These are phyloP conservation scores for Leishmania tarentolae DNA, from an alignment of 208 protist species.

Conservation along the genomic window DNA sequence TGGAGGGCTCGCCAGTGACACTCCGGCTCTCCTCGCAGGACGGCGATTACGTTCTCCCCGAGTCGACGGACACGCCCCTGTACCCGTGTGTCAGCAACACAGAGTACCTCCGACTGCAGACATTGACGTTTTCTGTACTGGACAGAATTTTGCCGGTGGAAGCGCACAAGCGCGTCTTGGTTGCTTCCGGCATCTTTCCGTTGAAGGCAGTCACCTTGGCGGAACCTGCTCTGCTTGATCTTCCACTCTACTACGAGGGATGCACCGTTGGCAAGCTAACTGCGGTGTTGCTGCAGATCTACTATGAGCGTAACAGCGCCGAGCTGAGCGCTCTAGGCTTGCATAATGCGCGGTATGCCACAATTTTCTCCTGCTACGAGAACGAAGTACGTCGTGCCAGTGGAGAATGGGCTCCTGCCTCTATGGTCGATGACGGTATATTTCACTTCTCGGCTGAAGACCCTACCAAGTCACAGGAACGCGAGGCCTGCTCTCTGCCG, in stretches of 20 bases:
- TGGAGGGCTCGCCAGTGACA: conserved; percentile 43
- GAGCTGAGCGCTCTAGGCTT: conserved; percentile 44
- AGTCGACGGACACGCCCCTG: conserved; percentile 30
- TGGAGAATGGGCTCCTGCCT: conserved; percentile 40
- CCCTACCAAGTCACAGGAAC: conserved; percentile 25
- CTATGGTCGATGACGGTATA: conserved; percentile 24
- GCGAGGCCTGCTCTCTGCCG: conserved; percentile 48
- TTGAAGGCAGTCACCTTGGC: conserved; percentile 58
- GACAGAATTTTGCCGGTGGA: conserved; percentile 30
- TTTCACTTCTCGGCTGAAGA: conserved; percentile 41
- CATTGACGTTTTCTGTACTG: conserved; percentile 53
- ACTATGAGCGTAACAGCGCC: conserved; percentile 52
- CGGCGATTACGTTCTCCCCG: conserved; percentile 33
- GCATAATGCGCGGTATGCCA: conserved; percentile 29
- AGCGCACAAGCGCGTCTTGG: conserved; percentile 30
- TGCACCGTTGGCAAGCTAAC: conserved; percentile 53
- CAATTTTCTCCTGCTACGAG: conserved; percentile 61
- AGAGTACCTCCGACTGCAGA: conserved; percentile 65
- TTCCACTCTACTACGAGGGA: conserved; percentile 56
- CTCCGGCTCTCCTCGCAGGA: conserved; percentile 25
- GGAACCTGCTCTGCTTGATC: conserved; percentile 36
- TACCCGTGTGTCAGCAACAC: conserved; percentile 52
- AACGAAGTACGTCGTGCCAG: conserved; percentile 43
- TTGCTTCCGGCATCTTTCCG: conserved; percentile 59
- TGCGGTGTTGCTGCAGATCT: conserved; percentile 40